Conservation (phyloP, 306 rosid species). For the Cicer arietinum region DNA sequence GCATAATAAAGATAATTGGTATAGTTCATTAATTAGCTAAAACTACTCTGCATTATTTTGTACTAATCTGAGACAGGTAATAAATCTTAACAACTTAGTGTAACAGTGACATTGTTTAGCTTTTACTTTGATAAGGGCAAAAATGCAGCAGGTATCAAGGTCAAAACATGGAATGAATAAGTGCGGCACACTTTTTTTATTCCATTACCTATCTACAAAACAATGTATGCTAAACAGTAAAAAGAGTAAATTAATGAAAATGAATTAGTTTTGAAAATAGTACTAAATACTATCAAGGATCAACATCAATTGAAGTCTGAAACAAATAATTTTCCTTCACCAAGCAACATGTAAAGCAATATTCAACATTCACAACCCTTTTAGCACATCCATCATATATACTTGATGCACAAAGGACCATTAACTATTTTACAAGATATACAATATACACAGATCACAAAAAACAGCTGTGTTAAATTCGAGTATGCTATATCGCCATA, state of each 20-base stretch:
- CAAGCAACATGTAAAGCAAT: not conserved
- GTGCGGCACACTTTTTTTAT: not conserved
- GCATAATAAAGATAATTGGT: not conserved
- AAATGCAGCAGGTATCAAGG: not conserved
- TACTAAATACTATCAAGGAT: too few relatives aligned
- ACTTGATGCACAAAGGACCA: not conserved
- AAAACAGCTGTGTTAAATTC: not conserved
- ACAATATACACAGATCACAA: not conserved
- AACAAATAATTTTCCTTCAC: not conserved
- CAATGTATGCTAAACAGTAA: not conserved
- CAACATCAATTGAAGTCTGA: not conserved
- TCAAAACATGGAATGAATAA: too few relatives aligned
- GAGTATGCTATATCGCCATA: not conserved
- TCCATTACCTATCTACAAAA: slow-evolving; percentile 19
- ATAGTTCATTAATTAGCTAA: too few relatives aligned
- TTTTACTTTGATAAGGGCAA: not conserved
- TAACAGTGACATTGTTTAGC: not conserved
- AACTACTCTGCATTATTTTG: too few relatives aligned
- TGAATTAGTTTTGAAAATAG: too few relatives aligned
- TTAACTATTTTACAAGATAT: slow-evolving; percentile 9
- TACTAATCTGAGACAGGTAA: not conserved
- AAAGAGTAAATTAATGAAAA: not conserved
- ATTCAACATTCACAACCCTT: slow-evolving; percentile 4
- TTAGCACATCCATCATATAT: slow-evolving; percentile 1
- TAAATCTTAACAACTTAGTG: not conserved